A percentile compares a stretch with the other conserved stretches of the same genome.
These are phyloP conservation scores for Fusarium multiceps DNA, from an alignment of 2,329 filamentous ascomycete species.

Conservation along the genomic window DNA sequence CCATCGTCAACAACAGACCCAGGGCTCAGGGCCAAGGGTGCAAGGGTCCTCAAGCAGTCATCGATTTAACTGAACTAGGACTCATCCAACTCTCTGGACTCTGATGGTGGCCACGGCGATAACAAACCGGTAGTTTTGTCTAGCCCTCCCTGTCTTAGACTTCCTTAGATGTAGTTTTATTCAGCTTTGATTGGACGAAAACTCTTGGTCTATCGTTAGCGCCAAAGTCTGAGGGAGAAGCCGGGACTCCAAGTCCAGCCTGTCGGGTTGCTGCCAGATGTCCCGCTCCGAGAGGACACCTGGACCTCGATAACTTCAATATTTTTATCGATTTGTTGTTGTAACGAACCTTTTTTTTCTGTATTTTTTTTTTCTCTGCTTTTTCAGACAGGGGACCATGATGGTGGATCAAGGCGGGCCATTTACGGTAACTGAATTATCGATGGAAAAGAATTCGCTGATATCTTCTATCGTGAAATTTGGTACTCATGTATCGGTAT, in stretches of 20 bases:
- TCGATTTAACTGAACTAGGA: constrained; percentile 28
- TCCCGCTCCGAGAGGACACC: constrained; percentile 31
- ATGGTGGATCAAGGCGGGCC: constrained; percentile 23
- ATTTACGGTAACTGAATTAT: constrained; percentile 8
- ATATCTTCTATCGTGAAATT: constrained; percentile 1
- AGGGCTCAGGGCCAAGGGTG: constrained; percentile 12
- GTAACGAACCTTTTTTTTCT: background rate
- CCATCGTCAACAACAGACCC: constrained; percentile 1
- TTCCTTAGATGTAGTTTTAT: constrained; percentile 25
- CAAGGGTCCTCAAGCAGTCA: constrained; percentile 29
- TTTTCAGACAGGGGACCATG: background rate
- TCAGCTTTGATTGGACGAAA: constrained; percentile 23
- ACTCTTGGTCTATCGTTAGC: constrained; percentile 27
- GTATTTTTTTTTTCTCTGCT: constrained; percentile 7
- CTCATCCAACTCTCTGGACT: constrained; percentile 31
- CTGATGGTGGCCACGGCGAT: constrained; percentile 45
- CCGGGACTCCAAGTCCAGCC: constrained; percentile 48
- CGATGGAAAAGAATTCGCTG: constrained; percentile 1
- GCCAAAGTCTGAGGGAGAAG: constrained; percentile 47
- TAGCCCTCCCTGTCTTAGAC: constrained; percentile 35
- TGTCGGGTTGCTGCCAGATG: constrained; percentile 47
- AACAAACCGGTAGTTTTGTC: constrained; percentile 48
- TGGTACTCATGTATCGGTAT: background rate
- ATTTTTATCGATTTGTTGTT: constrained; percentile 9
- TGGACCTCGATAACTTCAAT: constrained; percentile 10